Evolutionary conservation across 73 alveolate species (phyloP), one percentile per base, ranked within the genome.

Genomic region (Uronychia setigera): DNA sequence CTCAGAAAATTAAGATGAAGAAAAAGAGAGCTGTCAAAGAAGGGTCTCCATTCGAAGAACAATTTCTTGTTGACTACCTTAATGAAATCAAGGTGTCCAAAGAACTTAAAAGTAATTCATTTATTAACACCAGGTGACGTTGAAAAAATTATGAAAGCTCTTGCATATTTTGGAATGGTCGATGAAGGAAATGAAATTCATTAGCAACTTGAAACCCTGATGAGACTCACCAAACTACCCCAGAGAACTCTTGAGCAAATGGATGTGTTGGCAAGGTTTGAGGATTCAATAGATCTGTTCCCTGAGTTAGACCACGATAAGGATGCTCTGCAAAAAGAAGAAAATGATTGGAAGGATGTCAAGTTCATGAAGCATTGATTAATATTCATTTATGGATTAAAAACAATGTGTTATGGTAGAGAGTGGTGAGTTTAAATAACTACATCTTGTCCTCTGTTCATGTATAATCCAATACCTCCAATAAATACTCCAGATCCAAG

Each of bases 21-120:
- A 94, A 83, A 81, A 96, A 96, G 94, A 92, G 97, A 83, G 89
- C 84, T 75, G 96, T 94, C 0, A 96, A 96, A 85, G 99, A 94
- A 83, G 99, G 99, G 25, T 93, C 98, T 0, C 96, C 97, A 32
- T 93, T 93, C 82, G 99, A 96, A 94, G 99, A 96, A 88, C 98
- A 96, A 76, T 87, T 87, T 80, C 86, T 96, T 14, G 86, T 96
- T 78, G 98, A 94, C 29, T 86, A 74, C 74, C 92, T 96, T 35
- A 91, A n/a, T n/a, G n/a, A n/a, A n/a, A n/a, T n/a, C n/a, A n/a
- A n/a, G n/a, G n/a, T n/a, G n/a, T n/a, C n/a, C n/a, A n/a, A n/a
- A n/a, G n/a, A n/a, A n/a, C n/a, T n/a, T n/a, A n/a, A n/a, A 86
- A 91, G 87, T 35, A 96, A 91, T n/a, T n/a, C n/a, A n/a, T n/a